Evolutionary conservation across 805 yeast genomes (phyloP), one percentile per base, ranked within the genome.

Genomic region (Saccharomycopsis malanga): DNA sequence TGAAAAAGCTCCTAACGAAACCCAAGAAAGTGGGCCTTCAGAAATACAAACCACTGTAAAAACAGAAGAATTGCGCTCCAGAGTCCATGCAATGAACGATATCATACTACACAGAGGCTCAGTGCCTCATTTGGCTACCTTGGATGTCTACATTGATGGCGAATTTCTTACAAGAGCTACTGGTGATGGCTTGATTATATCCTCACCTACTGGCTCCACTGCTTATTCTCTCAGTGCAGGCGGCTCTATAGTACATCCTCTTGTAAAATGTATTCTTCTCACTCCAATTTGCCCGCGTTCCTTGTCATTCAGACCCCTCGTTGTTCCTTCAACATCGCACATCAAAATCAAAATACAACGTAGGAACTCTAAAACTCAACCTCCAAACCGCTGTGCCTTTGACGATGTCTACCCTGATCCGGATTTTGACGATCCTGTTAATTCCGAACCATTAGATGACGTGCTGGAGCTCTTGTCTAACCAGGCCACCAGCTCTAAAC

Each of bases 131-230:
- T 70, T 91, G 53, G 79, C 93, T 2, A 79, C 84, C 44, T 68
- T 91, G 50, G 96, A 89, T 55, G 81, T 91, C n/a, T 79, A 72
- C 54, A 82, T 89, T 23, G 93, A 89, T 61, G 87, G 86, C 20
- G 82, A 84, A 60, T 83, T 81, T 58, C 67, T 91, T 45, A 91
- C 98, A 5, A 77, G 89, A 45, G 88, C 96, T 3, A 84, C 91
- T 0, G 96, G 94, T 1, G 98, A 91, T 63, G 98, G 98, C 34
- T 73, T 89, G 6, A 77, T 81, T 4, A 71, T 87, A 39, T 74
- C 93, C 2, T 85, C 97, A 0, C 98, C 98, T 15, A 89, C 97
- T 0, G 98, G 98, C 0, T 86, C 95, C 7, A 89, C 97, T 0
- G 96, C 97, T 0, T 89, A 89, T 59, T 85, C 95, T 0, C 67